Evolutionary conservation across 169 alveolate genomes (phyloP).

Genomic region (Plasmodium adleri): DNA sequence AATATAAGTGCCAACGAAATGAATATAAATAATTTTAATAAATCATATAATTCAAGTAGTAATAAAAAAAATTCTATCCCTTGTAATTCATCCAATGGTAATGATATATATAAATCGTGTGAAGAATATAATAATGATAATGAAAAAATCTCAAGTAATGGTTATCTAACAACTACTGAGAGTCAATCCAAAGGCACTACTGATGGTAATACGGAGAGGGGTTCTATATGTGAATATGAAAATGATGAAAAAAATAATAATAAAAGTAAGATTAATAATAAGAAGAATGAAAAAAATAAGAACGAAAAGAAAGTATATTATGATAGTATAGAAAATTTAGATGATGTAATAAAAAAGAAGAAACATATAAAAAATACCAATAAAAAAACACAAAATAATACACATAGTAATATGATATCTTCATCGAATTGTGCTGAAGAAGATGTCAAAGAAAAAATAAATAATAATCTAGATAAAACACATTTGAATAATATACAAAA

Average conservation of each 20-base stretch:
- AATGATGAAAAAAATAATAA: not conserved
- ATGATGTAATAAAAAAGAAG: constrained; percentile 1
- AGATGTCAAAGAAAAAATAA: too few relatives aligned
- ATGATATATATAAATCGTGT: constrained; percentile 59
- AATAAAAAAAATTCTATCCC: constrained; percentile 28
- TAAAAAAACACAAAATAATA: too few relatives aligned
- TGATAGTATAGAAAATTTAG: not conserved
- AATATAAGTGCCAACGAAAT: constrained; percentile 8
- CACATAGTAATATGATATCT: too few relatives aligned
- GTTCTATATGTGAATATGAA: constrained; percentile 1
- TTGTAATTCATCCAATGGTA: constrained; percentile 62
- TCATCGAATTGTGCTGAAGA: too few relatives aligned
- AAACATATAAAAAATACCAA: not conserved
- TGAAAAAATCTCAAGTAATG: constrained; percentile 51
- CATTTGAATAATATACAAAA: too few relatives aligned
- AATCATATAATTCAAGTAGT: not conserved
- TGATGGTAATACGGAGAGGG: constrained; percentile 22
- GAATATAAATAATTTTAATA: constrained; percentile 15
- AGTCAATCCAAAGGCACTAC: constrained; percentile 63
- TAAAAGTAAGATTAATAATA: not conserved
- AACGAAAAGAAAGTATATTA: not conserved
- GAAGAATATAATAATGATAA: constrained; percentile 54
- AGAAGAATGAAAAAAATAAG: constrained; percentile 1
- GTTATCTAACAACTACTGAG: constrained; percentile 54
- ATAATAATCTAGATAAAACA: too few relatives aligned